Percentiles rank a stretch among this genome's conserved stretches.
Evolutionary conservation across 1,139 yeast genomes (phyloP).

Genomic region (Eremothecium cymbalariae): DNA sequence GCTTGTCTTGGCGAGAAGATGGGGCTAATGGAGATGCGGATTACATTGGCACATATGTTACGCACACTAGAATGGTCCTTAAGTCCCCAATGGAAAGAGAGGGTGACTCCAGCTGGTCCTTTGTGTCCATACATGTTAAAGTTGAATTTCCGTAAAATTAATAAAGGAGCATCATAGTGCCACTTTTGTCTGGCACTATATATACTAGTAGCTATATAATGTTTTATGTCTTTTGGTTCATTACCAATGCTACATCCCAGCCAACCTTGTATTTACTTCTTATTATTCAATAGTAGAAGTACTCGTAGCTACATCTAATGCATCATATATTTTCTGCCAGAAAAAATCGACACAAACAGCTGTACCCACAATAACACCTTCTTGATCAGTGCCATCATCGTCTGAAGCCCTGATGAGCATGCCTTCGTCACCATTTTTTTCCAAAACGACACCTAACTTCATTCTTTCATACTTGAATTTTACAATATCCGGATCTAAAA

Average conservation of each 20-base stretch:
- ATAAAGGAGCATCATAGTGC: conserved; percentile 1
- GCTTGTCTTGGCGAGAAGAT: conserved; percentile 58
- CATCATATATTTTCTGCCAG: conserved; percentile 44
- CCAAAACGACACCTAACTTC: conserved; percentile 33
- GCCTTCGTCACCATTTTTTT: conserved; percentile 23
- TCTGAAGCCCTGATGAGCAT: conserved; percentile 20
- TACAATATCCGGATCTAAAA: conserved; percentile 26
- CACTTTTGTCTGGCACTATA: too few species aligned
- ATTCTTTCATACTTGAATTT: conserved; percentile 32
- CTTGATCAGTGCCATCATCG: conserved; percentile 26
- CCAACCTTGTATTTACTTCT: background rate
- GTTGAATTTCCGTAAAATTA: conserved; percentile 15
- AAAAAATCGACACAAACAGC: conserved; percentile 41
- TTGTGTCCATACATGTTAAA: conserved; percentile 33
- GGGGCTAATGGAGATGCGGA: conserved; percentile 43
- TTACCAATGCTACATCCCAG: too few species aligned
- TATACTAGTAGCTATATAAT: too few species aligned
- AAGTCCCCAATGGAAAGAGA: conserved; percentile 44
- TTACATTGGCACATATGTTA: conserved; percentile 36
- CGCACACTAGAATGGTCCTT: conserved; percentile 33
- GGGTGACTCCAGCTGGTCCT: conserved; percentile 44
- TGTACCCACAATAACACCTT: conserved; percentile 42
- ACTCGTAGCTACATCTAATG: conserved; percentile 33
- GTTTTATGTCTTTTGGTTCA: too few species aligned
- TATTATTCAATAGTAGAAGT: conserved; percentile 21